Percentiles rank a stretch among this genome's conserved stretches.
These are phyloP conservation scores for Globisporangium mamillatum DNA, from an alignment of 352 stramenopile species.

Conservation along the genomic window DNA sequence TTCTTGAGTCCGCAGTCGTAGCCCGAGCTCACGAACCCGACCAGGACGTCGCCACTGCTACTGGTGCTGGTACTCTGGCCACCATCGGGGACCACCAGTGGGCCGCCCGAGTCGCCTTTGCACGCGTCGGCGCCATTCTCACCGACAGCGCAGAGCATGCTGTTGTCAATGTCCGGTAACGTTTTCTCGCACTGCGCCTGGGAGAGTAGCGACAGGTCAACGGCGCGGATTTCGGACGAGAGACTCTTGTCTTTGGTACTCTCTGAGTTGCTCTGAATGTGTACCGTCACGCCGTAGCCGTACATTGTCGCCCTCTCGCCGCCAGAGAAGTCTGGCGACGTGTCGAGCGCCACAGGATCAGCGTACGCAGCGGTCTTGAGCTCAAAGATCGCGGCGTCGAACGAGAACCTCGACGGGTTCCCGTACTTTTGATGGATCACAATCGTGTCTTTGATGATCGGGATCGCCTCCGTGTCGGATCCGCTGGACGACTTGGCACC, in stretches of 20 bases:
- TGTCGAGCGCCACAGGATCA: constrained; percentile 20
- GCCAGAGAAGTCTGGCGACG: constrained; percentile 21
- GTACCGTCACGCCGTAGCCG: constrained; percentile 20
- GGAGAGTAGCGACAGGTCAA: constrained; percentile 25
- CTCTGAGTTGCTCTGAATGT: not conserved
- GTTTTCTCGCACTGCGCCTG: constrained; percentile 14
- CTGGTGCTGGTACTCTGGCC: not conserved
- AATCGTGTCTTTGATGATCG: constrained; percentile 18
- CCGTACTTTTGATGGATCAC: constrained; percentile 29
- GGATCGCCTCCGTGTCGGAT: constrained; percentile 24
- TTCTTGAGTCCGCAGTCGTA: constrained; percentile 32
- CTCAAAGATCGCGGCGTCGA: constrained; percentile 34
- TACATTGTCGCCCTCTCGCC: constrained; percentile 26
- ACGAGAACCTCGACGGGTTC: constrained; percentile 20
- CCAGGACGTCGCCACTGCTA: constrained; percentile 17
- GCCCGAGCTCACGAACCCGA: constrained; percentile 35
- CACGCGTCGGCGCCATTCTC: constrained; percentile 27
- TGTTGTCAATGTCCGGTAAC: constrained; percentile 27
- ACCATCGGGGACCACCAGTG: constrained; percentile 24
- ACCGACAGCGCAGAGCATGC: constrained; percentile 29
- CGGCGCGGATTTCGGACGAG: constrained; percentile 23
- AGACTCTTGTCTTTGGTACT: constrained; percentile 11
- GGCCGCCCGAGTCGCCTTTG: constrained; percentile 36
- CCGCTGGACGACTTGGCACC: constrained; percentile 23
- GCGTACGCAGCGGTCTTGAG: constrained; percentile 27